Conservation (phyloP, 768 basidiomycete species). For the Porphyrellus cyaneotinctus region DNA sequence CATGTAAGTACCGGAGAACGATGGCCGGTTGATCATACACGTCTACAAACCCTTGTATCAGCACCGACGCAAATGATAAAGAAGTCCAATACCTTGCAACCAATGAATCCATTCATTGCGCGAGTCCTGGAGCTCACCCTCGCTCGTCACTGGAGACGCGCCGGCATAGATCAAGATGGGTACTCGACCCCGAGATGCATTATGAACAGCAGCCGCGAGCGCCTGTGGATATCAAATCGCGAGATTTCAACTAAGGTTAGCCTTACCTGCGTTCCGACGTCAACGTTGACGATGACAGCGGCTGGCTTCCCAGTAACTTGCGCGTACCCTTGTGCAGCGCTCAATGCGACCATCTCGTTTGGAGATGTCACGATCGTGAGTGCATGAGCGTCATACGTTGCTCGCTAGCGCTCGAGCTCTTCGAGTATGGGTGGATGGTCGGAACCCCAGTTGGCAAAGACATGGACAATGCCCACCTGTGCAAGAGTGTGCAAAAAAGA, state of each 20-base stretch:
- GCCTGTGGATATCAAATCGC: no score
- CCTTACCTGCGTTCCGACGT: constrained; percentile 61
- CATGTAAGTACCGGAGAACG: constrained; percentile 75
- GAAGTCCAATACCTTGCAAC: constrained; percentile 68
- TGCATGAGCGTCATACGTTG: constrained; percentile 32
- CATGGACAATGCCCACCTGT: constrained; percentile 59
- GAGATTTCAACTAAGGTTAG: no score
- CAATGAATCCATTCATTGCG: constrained; percentile 76
- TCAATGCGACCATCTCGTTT: constrained; percentile 74
- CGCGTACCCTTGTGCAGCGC: constrained; percentile 67
- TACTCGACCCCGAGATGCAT: constrained; percentile 55
- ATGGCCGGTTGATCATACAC: constrained; percentile 66
- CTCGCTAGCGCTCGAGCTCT: constrained; percentile 57
- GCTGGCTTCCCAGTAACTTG: constrained; percentile 64
- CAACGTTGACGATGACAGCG: constrained; percentile 71
- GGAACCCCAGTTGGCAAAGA: constrained; percentile 74
- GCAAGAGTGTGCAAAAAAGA: constrained; percentile 54
- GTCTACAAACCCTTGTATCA: no score
- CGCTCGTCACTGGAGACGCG: constrained; percentile 54
- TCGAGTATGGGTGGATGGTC: constrained; percentile 72
- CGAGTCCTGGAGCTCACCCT: constrained; percentile 55
- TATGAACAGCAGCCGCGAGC: constrained; percentile 68
- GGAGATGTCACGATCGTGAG: constrained; percentile 64
- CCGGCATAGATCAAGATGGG: constrained; percentile 74
- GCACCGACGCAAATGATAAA: no score